phyloP scores from a whole-genome alignment of 2,329 filamentous ascomycete genomes.

The Nectriaceae sp. region DNA sequence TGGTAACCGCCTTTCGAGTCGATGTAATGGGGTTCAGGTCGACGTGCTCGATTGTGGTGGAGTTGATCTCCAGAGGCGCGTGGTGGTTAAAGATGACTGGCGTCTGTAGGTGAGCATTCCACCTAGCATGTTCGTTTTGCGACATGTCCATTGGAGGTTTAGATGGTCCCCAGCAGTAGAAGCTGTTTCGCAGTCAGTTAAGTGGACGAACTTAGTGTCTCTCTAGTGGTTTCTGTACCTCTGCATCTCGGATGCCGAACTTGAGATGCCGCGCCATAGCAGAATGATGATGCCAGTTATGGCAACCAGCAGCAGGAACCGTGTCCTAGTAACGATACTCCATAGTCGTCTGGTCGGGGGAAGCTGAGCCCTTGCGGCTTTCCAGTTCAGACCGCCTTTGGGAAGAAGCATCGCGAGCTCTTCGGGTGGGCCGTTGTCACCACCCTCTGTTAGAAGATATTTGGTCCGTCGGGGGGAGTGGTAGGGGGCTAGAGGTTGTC shows the following conservation, averaged over 20 bases:
- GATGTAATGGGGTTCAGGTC: constrained; percentile 85
- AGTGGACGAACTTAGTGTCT: not conserved
- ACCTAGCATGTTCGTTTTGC: constrained; percentile 84
- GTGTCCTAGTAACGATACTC: constrained; percentile 72
- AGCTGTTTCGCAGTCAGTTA: constrained; percentile 55
- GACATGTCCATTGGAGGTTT: constrained; percentile 98
- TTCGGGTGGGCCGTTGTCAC: constrained; percentile 17
- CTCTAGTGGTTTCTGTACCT: constrained; percentile 58
- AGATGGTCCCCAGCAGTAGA: constrained; percentile 94
- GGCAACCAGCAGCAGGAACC: constrained; percentile 74
- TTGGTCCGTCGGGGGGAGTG: constrained; percentile 13
- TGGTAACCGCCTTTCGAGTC: constrained; percentile 74
- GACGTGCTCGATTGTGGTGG: constrained; percentile 74
- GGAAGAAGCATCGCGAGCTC: constrained; percentile 76
- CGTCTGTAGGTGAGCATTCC: constrained; percentile 86
- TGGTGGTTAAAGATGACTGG: constrained; percentile 97
- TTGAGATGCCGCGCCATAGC: constrained; percentile 84
- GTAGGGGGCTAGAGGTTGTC: constrained; percentile 3
- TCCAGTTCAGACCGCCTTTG: constrained; percentile 91
- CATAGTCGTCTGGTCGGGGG: constrained; percentile 75
- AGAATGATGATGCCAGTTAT: constrained; percentile 72
- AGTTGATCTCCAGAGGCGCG: constrained; percentile 81
- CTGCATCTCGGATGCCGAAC: constrained; percentile 84
- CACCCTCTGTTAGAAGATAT: constrained; percentile 13
- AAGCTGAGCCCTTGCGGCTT: constrained; percentile 77